These are phyloP conservation scores for Aspergillus bertholletiae DNA, from an alignment of 495 filamentous ascomycete genomes.

Conservation along the genomic window DNA sequence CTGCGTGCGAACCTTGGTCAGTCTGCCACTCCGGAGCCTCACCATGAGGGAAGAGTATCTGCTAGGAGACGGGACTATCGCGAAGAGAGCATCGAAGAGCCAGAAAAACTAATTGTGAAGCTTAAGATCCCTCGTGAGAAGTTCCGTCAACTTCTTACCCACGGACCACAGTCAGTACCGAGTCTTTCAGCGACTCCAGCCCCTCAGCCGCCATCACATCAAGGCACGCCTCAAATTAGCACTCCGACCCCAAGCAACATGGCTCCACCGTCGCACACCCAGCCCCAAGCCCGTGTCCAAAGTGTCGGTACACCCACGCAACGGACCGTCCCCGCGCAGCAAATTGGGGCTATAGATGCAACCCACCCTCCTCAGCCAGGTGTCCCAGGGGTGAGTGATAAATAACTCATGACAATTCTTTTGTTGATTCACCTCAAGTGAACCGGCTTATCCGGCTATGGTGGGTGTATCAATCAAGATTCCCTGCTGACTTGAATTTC, in stretches of 20 bases:
- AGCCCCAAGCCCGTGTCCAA: slow-evolving; percentile 32
- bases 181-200: slow-evolving; percentile 17
- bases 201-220: slow-evolving; percentile 43
- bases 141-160: slow-evolving; percentile 55
- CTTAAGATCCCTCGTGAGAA: slow-evolving; percentile 64
- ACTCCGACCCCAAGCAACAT: slow-evolving; percentile 56
- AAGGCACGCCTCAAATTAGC: slow-evolving; percentile 46
- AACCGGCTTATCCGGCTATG: slow-evolving; percentile 3
- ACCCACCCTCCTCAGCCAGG: slow-evolving; percentile 52
- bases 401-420: slow-evolving; percentile 4
- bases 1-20: slow-evolving; percentile 73
- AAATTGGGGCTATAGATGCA: slow-evolving; percentile 63
- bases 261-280: slow-evolving; percentile 52
- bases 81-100: slow-evolving; percentile 70
- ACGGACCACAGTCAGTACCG: slow-evolving; percentile 36
- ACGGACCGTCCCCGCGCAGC: slow-evolving; percentile 37
- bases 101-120: slow-evolving; percentile 63
- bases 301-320: slow-evolving; percentile 23
- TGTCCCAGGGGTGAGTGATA: slow-evolving; percentile 54
- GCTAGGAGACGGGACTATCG: slow-evolving; percentile 58
- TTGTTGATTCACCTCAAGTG: slow-evolving; percentile 2
- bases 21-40: slow-evolving; percentile 83
- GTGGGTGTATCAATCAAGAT: slow-evolving; percentile 1
- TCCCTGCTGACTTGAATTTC: slow-evolving; percentile 16
- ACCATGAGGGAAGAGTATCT: slow-evolving; percentile 67